Conservation (phyloP, 257 asterid species). For the Przewalskia tangutica region DNA sequence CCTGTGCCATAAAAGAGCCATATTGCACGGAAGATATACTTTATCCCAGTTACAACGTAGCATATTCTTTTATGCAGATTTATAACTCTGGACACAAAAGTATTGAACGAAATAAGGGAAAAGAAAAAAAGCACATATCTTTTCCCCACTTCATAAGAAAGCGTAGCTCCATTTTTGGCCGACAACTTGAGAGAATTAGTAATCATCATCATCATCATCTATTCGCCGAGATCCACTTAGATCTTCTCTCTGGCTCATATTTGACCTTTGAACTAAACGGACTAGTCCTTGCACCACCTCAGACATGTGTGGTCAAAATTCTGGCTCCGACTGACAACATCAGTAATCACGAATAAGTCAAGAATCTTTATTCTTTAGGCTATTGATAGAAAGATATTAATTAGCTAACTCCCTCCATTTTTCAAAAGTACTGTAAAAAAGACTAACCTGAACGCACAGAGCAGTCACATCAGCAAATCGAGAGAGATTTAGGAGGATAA, state of each 20-base stretch:
- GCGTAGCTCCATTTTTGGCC: neutral
- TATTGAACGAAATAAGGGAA: too few species aligned
- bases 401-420: neutral
- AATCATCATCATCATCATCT: slow-evolving; percentile 6
- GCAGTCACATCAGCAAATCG: slow-evolving; percentile 46
- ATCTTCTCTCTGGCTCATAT: slow-evolving; percentile 18
- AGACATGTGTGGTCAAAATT: slow-evolving; percentile 43
- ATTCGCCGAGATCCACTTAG: slow-evolving; percentile 18
- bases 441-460: slow-evolving; percentile 38
- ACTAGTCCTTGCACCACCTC: slow-evolving; percentile 42
- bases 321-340: slow-evolving; percentile 32
- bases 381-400: neutral
- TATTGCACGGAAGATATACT: too few species aligned
- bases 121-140: neutral
- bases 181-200: neutral
- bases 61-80: too few species aligned
- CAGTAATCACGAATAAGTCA: neutral
- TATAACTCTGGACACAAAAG: too few species aligned
- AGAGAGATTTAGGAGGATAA: slow-evolving; percentile 48
- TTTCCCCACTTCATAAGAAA: neutral
- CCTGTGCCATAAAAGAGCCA: too few species aligned
- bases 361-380: neutral
- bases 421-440: neutral
- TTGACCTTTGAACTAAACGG: slow-evolving; percentile 29
- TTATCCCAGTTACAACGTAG: too few species aligned